Percentiles rank a stretch among this genome's conserved stretches.
phyloP scores from a whole-genome alignment of 495 filamentous ascomycete genomes.

The Xylaria telfairii region DNA sequence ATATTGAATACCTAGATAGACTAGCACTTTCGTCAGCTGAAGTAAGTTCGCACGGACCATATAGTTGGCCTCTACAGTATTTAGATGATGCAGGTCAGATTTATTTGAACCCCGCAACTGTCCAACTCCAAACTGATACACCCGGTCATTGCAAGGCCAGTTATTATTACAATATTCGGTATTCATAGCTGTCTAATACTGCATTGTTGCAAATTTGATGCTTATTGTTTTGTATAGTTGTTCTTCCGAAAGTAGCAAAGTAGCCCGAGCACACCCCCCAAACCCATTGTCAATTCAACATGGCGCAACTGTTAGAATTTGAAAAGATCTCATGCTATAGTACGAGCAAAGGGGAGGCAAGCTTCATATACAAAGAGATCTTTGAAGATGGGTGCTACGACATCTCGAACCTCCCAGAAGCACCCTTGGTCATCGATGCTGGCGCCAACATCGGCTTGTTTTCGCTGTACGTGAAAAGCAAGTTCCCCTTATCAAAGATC shows the following conservation, averaged over 20 bases:
- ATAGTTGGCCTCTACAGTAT: not conserved
- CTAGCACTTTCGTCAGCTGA: not conserved
- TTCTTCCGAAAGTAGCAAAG: not conserved
- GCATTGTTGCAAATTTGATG: not conserved
- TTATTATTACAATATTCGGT: not conserved
- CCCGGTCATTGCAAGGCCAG: not conserved
- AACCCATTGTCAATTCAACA: not conserved
- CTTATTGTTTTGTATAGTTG: not conserved
- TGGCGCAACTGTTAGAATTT: constrained; percentile 12
- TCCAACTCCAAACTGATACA: not conserved
- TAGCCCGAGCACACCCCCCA: not conserved
- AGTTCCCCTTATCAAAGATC: constrained; percentile 32
- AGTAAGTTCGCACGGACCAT: constrained; percentile 1
- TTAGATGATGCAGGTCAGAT: not conserved
- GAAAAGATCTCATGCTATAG: constrained; percentile 16
- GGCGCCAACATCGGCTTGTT: constrained; percentile 39
- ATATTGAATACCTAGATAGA: not conserved
- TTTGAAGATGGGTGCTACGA: constrained; percentile 31
- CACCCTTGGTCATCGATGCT: constrained; percentile 35
- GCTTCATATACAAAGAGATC: constrained; percentile 34
- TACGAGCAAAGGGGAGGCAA: constrained; percentile 24
- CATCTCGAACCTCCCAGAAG: constrained; percentile 19
- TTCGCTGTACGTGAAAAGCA: constrained; percentile 38
- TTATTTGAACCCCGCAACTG: not conserved
- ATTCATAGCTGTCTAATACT: not conserved